Evolutionary conservation across 1,284 basidiomycete species (phyloP), one percentile per base, ranked within the genome.

Genomic region (Melanopsichium pennsylvanicum): DNA sequence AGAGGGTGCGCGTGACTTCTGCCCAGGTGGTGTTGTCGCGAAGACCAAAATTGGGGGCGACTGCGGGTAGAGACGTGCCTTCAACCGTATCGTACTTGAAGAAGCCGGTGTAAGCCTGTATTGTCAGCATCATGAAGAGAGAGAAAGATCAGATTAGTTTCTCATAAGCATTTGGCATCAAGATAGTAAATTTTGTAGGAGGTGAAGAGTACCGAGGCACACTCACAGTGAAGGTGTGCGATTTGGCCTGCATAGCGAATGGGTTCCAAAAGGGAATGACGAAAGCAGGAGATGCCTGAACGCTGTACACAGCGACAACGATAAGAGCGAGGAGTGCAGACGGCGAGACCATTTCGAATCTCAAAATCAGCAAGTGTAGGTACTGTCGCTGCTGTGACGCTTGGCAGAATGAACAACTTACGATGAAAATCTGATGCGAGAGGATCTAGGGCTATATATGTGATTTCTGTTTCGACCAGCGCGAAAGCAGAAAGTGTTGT

Each of bases 11-110:
- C 0, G 37, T 33, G 15, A 72, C 50, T 10, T 46, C 59, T 4
- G 32, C 25, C 70, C 70, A 72, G n/a, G 50, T 69, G 15, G 46
- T 42, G 52, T 60, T 61, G 6, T 51, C 44, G n/a, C 41, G 40
- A 5, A 72, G 60, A 13, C 70, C 70, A 43, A 72, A 72, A 46
- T 72, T 68, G 32, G 54, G 44, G 2, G 64, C 70, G 5, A 72
- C 60, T 9, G 70, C 60, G 7, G 66, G 60, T 1, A 72, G 64
- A 15, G 57, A 21, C n/a, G 34, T 22, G 15, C 60, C 55, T 5
- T 56, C 66, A 18, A 33, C 60, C 9, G 37, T 42, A 29, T 67
- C 55, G 50, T 64, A 55, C 40, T 60, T 51, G 60, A 64, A 72
- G 57, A 58, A 63, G 42, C 66, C 66, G 15, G 60, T 56, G 48